These are phyloP conservation scores for Sclerotinia minor DNA, from an alignment of 2,329 filamentous ascomycete genomes.

Conservation along the genomic window DNA sequence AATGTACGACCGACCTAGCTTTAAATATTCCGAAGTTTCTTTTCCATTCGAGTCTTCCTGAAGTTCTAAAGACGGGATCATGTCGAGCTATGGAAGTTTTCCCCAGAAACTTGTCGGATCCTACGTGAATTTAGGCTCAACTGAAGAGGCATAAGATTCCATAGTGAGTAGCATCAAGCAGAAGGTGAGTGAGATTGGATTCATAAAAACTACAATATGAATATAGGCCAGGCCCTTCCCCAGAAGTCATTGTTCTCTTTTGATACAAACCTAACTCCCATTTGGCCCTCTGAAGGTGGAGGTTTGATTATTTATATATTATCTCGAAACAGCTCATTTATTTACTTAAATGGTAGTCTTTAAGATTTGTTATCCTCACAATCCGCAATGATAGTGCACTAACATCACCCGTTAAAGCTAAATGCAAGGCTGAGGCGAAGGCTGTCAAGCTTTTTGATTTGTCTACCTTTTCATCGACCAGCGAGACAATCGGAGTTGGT, in stretches of 20 bases:
- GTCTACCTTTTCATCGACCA: not conserved
- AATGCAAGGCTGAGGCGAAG: constrained; percentile 13
- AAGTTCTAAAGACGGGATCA: not conserved
- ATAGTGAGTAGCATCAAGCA: not conserved
- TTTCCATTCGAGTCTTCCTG: not conserved
- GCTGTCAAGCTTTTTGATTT: not conserved
- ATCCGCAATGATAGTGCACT: not conserved
- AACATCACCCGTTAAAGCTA: not conserved
- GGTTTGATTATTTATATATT: no score
- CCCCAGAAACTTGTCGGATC: not conserved
- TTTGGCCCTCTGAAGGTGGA: no score
- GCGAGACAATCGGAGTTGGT: constrained; percentile 6
- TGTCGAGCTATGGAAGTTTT: not conserved
- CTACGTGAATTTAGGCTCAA: not conserved
- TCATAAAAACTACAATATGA: not conserved
- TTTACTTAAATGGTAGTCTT: no score
- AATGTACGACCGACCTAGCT: not conserved
- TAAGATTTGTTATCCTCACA: no score
- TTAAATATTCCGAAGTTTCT: not conserved
- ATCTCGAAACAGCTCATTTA: no score
- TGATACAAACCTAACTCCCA: not conserved
- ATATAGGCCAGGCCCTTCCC: not conserved
- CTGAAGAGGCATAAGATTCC: not conserved
- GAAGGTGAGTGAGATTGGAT: not conserved
- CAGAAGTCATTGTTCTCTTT: not conserved